Percentiles rank a stretch among this genome's conserved stretches.
Conservation (phyloP, 1,284 basidiomycete species). For the Boletus mariae region DNA sequence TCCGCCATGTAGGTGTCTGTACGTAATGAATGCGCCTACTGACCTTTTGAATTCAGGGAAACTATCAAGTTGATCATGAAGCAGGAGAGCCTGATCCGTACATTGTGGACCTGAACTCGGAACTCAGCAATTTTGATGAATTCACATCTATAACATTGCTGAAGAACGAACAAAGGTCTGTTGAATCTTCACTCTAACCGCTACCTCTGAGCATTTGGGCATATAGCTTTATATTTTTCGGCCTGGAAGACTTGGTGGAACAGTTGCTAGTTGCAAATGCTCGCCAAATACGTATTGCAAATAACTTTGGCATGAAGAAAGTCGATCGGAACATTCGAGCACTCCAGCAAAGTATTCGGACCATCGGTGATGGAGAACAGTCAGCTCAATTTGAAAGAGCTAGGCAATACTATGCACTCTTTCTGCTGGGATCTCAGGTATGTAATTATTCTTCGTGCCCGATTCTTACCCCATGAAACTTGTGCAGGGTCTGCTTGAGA, state of each 20-base stretch:
- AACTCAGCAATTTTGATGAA: slow-evolving; percentile 78
- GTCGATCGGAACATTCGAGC: slow-evolving; percentile 89
- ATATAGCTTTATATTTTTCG: slow-evolving; percentile 79
- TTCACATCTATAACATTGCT: slow-evolving; percentile 62
- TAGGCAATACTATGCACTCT: slow-evolving; percentile 81
- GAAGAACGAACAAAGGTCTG: slow-evolving; percentile 63
- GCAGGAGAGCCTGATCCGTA: slow-evolving; percentile 89
- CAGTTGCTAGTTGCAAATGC: slow-evolving; percentile 77
- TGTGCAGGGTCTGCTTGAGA: slow-evolving; percentile 68
- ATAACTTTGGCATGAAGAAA: slow-evolving; percentile 81
- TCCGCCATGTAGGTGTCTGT: slow-evolving; percentile 57
- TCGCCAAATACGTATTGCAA: slow-evolving; percentile 68
- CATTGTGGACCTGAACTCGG: slow-evolving; percentile 83
- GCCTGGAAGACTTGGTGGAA: slow-evolving; percentile 86
- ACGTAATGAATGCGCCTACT: slow-evolving; percentile 1
- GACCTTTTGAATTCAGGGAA: slow-evolving; percentile 52
- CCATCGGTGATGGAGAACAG: slow-evolving; percentile 59
- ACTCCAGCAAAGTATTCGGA: slow-evolving; percentile 89
- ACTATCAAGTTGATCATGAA: slow-evolving; percentile 79
- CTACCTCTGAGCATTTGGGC: slow-evolving; percentile 1
- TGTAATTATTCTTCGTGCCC: slow-evolving; percentile 20
- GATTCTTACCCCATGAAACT: slow-evolving; percentile 1
- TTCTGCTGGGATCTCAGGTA: slow-evolving; percentile 71
- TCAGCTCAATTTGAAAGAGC: slow-evolving; percentile 73
- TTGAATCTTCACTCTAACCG: slow-evolving; percentile 9